Percentiles rank a stretch among this genome's conserved stretches.
phyloP scores from a whole-genome alignment of 805 yeast genomes.

The Suhomyces sp. region DNA sequence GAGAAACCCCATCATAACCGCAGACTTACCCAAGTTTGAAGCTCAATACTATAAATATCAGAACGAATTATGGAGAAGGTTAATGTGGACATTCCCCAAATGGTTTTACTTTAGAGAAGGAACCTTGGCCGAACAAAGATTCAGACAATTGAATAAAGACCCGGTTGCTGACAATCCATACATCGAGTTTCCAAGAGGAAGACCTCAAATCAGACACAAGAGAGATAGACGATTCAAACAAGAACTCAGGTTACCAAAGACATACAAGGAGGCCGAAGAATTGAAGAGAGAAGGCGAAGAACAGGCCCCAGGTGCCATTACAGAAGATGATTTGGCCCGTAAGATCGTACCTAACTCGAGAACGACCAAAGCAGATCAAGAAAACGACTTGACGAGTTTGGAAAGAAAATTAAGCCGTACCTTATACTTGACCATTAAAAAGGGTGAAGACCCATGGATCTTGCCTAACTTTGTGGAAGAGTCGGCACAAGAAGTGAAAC shows the following conservation, averaged over 20 bases:
- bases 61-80: conserved; percentile 78
- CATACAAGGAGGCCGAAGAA: conserved; percentile 42
- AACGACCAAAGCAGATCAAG: conserved; percentile 71
- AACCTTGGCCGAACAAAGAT: conserved; percentile 81
- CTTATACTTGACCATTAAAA: conserved; percentile 67
- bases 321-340: conserved; percentile 56
- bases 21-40: conserved; percentile 72
- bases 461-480: conserved; percentile 68
- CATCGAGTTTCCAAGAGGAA: conserved; percentile 78
- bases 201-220: conserved; percentile 81
- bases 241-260: conserved; percentile 70
- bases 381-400: conserved; percentile 61
- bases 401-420: conserved; percentile 81
- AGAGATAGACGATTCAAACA: conserved; percentile 88
- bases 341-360: conserved; percentile 72
- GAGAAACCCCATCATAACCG: conserved; percentile 82
- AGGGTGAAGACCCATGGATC: conserved; percentile 54
- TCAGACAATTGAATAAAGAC: conserved; percentile 68
- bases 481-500: conserved; percentile 29
- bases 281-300: conserved; percentile 10
- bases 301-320: conserved; percentile 14
- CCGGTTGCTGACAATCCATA: conserved; percentile 73
- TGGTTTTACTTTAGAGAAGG: conserved; percentile 91
- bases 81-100: conserved; percentile 97
- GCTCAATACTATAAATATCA: conserved; percentile 77